phyloP scores from a whole-genome alignment of 2,329 filamentous ascomycete species.

The Colletotrichum tropicale region DNA sequence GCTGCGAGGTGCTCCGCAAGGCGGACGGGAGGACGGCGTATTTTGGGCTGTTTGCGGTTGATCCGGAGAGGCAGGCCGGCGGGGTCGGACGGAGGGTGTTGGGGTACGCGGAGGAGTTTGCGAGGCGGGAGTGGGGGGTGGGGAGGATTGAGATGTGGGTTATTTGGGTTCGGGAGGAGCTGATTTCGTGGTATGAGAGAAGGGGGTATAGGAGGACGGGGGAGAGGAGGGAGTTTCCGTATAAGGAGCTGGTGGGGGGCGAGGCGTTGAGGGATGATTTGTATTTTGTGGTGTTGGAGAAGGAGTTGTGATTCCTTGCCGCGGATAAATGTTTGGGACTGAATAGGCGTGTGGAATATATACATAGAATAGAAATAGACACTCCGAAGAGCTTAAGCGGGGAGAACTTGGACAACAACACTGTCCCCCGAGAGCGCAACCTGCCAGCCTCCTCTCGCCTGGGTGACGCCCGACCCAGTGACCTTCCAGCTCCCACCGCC shows the following conservation, averaged over 20 bases:
- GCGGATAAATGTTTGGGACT: no score
- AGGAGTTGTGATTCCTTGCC: constrained; percentile 39
- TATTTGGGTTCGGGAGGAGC: constrained; percentile 44
- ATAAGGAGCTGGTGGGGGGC: constrained; percentile 38
- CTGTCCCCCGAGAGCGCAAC: background rate
- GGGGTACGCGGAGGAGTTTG: constrained; percentile 42
- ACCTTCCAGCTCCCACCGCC: constrained; percentile 3
- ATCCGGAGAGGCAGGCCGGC: constrained; percentile 43
- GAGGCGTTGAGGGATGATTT: constrained; percentile 45
- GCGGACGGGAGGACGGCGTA: constrained; percentile 25
- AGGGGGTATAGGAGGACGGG: constrained; percentile 45
- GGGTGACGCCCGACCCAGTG: background rate
- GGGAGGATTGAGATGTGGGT: constrained; percentile 47
- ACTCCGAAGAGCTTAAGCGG: constrained; percentile 23
- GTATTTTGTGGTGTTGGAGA: constrained; percentile 45
- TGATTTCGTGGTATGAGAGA: constrained; percentile 50
- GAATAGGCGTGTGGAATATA: background rate
- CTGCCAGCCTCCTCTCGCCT: constrained; percentile 26
- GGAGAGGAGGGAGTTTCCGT: constrained; percentile 46
- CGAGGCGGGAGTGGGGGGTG: constrained; percentile 34
- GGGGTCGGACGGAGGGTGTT: constrained; percentile 48
- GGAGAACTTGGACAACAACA: constrained; percentile 26
- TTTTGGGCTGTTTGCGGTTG: constrained; percentile 55
- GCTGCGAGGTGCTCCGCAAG: constrained; percentile 45
- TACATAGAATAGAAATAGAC: background rate